These are phyloP conservation scores for Fusarium luffae DNA, from an alignment of 2,329 filamentous ascomycete species.

Conservation along the genomic window DNA sequence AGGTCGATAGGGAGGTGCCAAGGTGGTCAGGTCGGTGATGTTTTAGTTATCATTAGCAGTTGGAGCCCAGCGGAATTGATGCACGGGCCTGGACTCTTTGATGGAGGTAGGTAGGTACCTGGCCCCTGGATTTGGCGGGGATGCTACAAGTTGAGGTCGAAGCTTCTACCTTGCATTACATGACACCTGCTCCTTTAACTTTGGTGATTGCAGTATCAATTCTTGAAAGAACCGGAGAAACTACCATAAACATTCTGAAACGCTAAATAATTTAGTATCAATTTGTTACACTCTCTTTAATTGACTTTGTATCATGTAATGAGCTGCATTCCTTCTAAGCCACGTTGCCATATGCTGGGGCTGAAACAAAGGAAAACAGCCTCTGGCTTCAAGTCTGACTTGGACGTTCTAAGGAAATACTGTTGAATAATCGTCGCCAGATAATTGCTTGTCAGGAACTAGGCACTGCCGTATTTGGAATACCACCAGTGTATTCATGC, in stretches of 20 bases:
- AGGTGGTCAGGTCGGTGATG: constrained; percentile 42
- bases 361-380: constrained; percentile 1
- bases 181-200: neutral
- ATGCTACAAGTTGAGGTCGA: neutral
- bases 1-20: constrained; percentile 46
- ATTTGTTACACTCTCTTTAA: neutral
- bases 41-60: constrained; percentile 33
- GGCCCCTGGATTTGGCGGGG: constrained; percentile 27
- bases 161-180: constrained; percentile 4
- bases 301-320: neutral
- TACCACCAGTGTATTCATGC: constrained; percentile 15
- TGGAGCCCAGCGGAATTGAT: constrained; percentile 38
- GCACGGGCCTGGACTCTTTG: constrained; percentile 13
- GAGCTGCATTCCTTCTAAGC: neutral
- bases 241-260: neutral
- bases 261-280: neutral
- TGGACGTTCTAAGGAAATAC: neutral
- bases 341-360: neutral
- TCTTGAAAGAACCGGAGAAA: neutral
- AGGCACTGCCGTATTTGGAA: constrained; percentile 3
- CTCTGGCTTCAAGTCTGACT: neutral
- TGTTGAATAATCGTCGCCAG: neutral
- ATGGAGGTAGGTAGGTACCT: constrained; percentile 23
- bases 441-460: neutral
- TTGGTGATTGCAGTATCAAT: neutral